Base-by-base conservation (phyloP, 1,284 basidiomycete species). In the Rhodotorula sp. region DNA sequence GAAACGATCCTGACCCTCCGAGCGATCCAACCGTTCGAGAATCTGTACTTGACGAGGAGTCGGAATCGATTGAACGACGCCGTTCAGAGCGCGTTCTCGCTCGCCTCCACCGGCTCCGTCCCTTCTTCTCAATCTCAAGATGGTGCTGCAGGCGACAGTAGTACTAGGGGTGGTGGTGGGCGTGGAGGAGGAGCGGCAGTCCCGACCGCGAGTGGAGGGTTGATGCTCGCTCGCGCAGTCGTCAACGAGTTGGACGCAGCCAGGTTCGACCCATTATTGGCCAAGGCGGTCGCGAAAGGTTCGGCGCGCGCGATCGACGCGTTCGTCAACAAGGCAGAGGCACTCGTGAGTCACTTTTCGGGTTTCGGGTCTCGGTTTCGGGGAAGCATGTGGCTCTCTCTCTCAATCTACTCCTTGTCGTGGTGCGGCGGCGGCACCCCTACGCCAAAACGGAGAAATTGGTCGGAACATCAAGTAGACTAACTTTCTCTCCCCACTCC, bases 191-290 rank as follows among this genome's bases (percentile, higher is more conserved):
- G 64, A 8, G 64, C 65, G 17, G 65, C 67, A 1, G 57, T 67
- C 3, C 71, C 93, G 0, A 87, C 88, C 0, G 83, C 87, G 48
- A 85, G 83, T 45, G 93, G 95, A 67, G 94, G 91, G 6, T 82
- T 88, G 7, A 87, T 87, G 64, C 84, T 94, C 46, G 87, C 90
- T 1, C 85, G 93, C 17, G 85, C 87, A 0, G 84, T 95, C 49
- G 86, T 87, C 24, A 97, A 97, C 79, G 94, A 96, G 79, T 85
- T 98, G 5, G 95, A 98, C 80, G 87, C 91, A 3, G 93, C 93
- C 5, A 87, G 90, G 67, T 97, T 96, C 79, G 95, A 98, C 80
- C 95, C 95, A 0, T 79, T 97, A 44, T 83, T 98, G 14, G 87
- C 93, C 10, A 85, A 86, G 66, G 86, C 87, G 2, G 88, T 95